Conservation (phyloP, 225 moss, liverwort and hornwort species). For the Pseudoscleropodium purum region DNA sequence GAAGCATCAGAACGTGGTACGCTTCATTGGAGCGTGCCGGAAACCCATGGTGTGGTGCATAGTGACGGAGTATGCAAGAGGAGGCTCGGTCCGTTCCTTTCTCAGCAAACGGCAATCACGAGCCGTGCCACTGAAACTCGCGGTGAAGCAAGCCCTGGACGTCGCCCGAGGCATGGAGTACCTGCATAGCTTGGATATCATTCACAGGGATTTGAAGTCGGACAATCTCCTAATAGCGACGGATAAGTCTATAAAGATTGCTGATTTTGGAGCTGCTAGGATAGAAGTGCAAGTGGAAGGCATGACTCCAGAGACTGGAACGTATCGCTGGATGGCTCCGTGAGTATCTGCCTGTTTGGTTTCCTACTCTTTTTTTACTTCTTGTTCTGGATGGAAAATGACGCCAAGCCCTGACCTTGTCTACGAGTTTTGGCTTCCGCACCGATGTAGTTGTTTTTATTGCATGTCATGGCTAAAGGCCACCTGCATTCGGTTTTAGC, state of each 20-base stretch:
- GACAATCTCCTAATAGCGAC: conserved; percentile 96
- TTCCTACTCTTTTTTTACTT: neutral
- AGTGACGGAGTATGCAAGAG: conserved; percentile 93
- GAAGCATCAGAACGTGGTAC: conserved; percentile 94
- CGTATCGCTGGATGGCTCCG: conserved; percentile 99
- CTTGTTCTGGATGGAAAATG: neutral
- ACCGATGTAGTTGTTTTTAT: neutral
- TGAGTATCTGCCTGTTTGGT: conserved; percentile 27
- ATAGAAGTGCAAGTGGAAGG: conserved; percentile 98
- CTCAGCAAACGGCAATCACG: conserved; percentile 78
- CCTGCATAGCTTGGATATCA: conserved; percentile 89
- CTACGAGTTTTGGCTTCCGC: neutral
- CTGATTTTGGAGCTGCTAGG: conserved; percentile 96
- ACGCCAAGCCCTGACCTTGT: neutral
- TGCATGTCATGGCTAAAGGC: neutral
- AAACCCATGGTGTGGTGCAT: conserved; percentile 99
- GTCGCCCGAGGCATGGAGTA: conserved; percentile 98
- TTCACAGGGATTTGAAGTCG: conserved; percentile 94
- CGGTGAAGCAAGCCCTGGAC: conserved; percentile 98
- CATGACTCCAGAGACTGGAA: conserved; percentile 99
- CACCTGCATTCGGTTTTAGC: neutral
- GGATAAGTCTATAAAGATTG: conserved; percentile 97
- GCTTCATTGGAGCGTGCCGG: conserved; percentile 93
- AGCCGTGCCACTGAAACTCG: conserved; percentile 88
- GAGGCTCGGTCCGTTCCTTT: conserved; percentile 93